Base-by-base conservation (phyloP, 163 green algal genomes). In the Prototheca wickerhamii region DNA sequence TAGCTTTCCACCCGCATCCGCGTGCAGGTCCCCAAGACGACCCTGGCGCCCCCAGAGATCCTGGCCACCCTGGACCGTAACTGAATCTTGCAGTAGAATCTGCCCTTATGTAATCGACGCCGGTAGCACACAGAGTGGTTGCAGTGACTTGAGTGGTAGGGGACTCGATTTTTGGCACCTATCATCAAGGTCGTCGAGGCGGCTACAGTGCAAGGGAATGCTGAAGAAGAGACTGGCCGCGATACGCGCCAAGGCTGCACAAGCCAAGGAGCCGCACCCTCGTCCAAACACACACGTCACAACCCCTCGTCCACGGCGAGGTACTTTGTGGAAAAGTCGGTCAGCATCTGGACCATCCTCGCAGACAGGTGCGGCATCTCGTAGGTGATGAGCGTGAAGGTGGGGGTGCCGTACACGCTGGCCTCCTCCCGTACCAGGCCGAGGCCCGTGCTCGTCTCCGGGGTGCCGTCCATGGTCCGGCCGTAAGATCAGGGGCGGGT, bases 401-500 rank as follows among this genome's bases (percentile, higher is more conserved):
- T 58, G 51, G 25, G 51, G 26, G n/a, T 58, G n/a, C 51, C 51
- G 21, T 23, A 33, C 25, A 30, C 30, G 25, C n/a, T 44, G 31
- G 43, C 40, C 55, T 68, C 63, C 31, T 72, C 49, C 28, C 32
- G 42, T 28, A 35, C 46, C 28, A 69, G 42, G 1, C 61, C 72
- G 26, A 73, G 69, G 30, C 72, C 72, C 2, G 37, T 61, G 42
- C 64, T 70, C 3, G 23, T 20, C 50, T 67, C 62, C 7, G 72
- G 55, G 23, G 65, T 50, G 10, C 46, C 58, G 28, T 63, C 37
- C 50, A 72, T 69, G 28, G 30, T 46, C 20, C 72, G 56, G 18
- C 72, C 72, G 43, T 72, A 78, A n/a, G 31, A 78, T 32, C 7
- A 78, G 62, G 3, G 72, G 72, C 23, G 72, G 72, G 26, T 78